Evolutionary conservation across 1,139 yeast genomes (phyloP), one percentile per base, ranked within the genome.

Genomic region (Diutina ranongensis): DNA sequence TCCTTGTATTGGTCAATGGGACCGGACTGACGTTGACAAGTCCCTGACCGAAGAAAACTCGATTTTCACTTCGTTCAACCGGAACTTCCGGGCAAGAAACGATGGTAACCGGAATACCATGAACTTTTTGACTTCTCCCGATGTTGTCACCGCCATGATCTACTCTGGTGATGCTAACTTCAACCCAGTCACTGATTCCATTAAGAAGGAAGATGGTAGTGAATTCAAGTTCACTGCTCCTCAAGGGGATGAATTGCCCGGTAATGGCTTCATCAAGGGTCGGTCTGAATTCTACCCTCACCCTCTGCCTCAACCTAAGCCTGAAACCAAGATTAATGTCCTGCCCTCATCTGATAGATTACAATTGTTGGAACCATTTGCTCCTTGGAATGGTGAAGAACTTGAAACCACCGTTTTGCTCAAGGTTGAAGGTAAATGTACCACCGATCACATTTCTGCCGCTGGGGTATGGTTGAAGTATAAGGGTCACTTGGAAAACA

Each of bases 1-100:
- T 49, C 98, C 97, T 52, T 92, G 98, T 72, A 92, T 92, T 58
- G 98, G 98, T 46, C 97, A 92, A 71, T 92, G 98, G 98, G 96
- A 88, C 62, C 80, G 98, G 67, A 57, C 65, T 15, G 75, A 71
- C 50, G 74, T 82, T 45, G 72, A 82, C 46, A 82, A 83, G 62
- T 76, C 75, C 47, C 77, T 83, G 8, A 72, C 78, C 46, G 81
- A 76, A 49, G 65, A 64, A 46, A 89, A 89, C 60, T 87, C 97
- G 46, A 92, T 92, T 50, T 83, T 92, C 69, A 86, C 97, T 21
- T 86, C 96, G 13, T 92, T 88, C 73, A 92, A 92, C 74, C 81
- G 98, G 72, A 92, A 92, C 66, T 92, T 92, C 74, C 78, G 89
- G 60, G 95, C 97, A 35, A 82, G 98, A 74, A 92, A 92, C 61